Conservation (phyloP, 306 rosid species). For the Casuarina equisetifolia region DNA sequence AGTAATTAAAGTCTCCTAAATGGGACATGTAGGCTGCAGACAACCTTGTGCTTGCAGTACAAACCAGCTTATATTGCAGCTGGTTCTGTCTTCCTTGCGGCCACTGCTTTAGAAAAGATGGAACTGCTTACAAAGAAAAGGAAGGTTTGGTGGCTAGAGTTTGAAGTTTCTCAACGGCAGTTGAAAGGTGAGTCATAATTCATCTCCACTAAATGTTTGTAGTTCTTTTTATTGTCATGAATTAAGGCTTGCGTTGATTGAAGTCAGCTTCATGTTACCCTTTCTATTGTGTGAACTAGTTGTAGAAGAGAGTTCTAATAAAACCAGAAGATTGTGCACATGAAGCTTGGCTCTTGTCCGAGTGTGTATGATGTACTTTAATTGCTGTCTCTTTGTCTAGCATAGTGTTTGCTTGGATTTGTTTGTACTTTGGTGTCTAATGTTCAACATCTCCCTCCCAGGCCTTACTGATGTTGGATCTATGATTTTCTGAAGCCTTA, state of each 20-base stretch:
- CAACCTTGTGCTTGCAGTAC: conserved; percentile 55
- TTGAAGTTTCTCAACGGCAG: conserved; percentile 45
- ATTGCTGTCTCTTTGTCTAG: background rate
- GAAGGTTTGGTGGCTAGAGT: conserved; percentile 55
- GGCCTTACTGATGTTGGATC: background rate
- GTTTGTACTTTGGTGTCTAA: background rate
- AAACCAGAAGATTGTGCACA: background rate
- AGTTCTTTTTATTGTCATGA: background rate
- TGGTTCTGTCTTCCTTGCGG: conserved; percentile 54
- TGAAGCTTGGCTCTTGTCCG: background rate
- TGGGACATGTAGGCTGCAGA: conserved; percentile 40
- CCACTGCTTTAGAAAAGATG: conserved; percentile 42
- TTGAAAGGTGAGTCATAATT: conserved; percentile 36
- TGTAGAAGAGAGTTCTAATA: background rate
- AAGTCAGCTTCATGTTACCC: background rate
- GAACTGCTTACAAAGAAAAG: conserved; percentile 43
- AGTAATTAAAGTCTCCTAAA: conserved; percentile 4
- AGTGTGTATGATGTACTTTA: background rate
- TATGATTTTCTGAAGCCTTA: background rate
- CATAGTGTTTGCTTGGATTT: background rate
- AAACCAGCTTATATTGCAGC: conserved; percentile 56
- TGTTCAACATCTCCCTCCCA: background rate
- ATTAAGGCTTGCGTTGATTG: background rate
- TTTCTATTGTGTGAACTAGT: background rate
- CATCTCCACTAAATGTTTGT: background rate